A percentile compares a stretch with the other conserved stretches of the same genome.
phyloP scores from a whole-genome alignment of 768 basidiomycete species.

The Agrocybe pediades region DNA sequence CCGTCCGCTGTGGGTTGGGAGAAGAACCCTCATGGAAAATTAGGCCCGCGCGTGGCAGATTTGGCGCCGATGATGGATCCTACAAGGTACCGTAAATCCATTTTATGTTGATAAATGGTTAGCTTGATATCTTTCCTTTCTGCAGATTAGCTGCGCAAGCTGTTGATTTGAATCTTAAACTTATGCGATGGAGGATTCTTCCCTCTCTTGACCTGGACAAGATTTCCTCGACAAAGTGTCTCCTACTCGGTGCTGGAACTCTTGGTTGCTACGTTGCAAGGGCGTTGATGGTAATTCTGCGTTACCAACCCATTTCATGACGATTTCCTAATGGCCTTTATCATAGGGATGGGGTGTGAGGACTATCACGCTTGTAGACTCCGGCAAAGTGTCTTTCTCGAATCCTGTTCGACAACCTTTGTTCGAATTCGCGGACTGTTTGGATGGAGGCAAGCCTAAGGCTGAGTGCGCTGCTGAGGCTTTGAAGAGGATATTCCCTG shows the following conservation, averaged over 20 bases:
- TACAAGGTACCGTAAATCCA: slow-evolving; percentile 46
- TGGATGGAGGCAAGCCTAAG: slow-evolving; percentile 92
- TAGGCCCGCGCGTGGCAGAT: slow-evolving; percentile 87
- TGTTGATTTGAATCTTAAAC: slow-evolving; percentile 95
- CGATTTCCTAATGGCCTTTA: not conserved
- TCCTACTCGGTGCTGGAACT: slow-evolving; percentile 94
- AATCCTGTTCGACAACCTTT: slow-evolving; percentile 98
- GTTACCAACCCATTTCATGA: not conserved
- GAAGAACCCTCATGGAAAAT: slow-evolving; percentile 84
- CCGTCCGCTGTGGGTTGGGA: slow-evolving; percentile 93
- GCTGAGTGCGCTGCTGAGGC: slow-evolving; percentile 87
- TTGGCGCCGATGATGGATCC: slow-evolving; percentile 98
- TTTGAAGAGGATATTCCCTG: slow-evolving; percentile 89
- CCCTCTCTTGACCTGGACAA: slow-evolving; percentile 89
- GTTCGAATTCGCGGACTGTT: slow-evolving; percentile 93
- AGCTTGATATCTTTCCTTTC: not conserved
- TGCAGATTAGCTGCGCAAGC: slow-evolving; percentile 90
- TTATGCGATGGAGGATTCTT: slow-evolving; percentile 97
- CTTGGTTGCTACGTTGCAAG: slow-evolving; percentile 96
- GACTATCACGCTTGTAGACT: slow-evolving; percentile 92
- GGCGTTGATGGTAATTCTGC: slow-evolving; percentile 73
- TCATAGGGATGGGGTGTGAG: slow-evolving; percentile 92
- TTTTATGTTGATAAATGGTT: not conserved
- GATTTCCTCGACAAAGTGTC: slow-evolving; percentile 75
- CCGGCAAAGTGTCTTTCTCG: slow-evolving; percentile 89